These are phyloP conservation scores for Acanthamoeba healyi DNA, from an alignment of 208 protist species.

Conservation along the genomic window DNA sequence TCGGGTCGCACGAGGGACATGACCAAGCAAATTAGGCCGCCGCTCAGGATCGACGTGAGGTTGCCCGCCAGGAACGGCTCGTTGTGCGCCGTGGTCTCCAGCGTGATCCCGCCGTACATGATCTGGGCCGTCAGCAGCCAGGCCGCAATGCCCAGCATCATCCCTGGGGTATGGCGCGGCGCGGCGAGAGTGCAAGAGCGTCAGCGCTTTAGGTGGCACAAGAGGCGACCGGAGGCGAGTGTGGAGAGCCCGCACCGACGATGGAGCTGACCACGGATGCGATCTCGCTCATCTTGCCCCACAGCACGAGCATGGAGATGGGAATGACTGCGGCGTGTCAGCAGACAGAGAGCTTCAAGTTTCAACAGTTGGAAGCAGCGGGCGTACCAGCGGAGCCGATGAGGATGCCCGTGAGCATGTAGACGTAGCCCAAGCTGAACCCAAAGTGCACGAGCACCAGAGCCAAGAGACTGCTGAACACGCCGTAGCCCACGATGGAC, in stretches of 20 bases:
- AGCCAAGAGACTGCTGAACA: conserved; percentile 77
- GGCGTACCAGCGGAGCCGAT: conserved; percentile 80
- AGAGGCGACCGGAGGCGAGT: not conserved
- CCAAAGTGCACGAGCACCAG: conserved; percentile 77
- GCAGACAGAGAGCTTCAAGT: no score
- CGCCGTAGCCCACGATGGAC: conserved; percentile 76
- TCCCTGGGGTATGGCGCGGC: conserved; percentile 67
- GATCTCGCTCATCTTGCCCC: conserved; percentile 44
- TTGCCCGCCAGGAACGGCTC: conserved; percentile 76
- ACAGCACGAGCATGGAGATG: conserved; percentile 21
- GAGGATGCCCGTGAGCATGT: conserved; percentile 83
- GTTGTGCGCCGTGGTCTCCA: conserved; percentile 73
- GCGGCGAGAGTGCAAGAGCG: conserved; percentile 4
- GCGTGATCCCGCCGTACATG: conserved; percentile 70
- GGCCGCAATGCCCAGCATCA: conserved; percentile 62
- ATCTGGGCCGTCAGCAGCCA: conserved; percentile 78
- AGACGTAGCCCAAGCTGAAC: conserved; percentile 81
- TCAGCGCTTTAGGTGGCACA: no score
- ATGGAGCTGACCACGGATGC: conserved; percentile 28
- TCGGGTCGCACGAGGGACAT: conserved; percentile 53
- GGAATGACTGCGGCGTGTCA: not conserved
- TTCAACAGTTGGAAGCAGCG: no score
- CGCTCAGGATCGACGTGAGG: conserved; percentile 75
- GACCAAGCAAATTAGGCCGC: conserved; percentile 57
- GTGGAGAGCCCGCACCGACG: not conserved